Percentiles rank a stretch among this genome's conserved stretches.
These are phyloP conservation scores for Erythrobasidium yunnanense DNA, from an alignment of 768 basidiomycete genomes.

Conservation along the genomic window DNA sequence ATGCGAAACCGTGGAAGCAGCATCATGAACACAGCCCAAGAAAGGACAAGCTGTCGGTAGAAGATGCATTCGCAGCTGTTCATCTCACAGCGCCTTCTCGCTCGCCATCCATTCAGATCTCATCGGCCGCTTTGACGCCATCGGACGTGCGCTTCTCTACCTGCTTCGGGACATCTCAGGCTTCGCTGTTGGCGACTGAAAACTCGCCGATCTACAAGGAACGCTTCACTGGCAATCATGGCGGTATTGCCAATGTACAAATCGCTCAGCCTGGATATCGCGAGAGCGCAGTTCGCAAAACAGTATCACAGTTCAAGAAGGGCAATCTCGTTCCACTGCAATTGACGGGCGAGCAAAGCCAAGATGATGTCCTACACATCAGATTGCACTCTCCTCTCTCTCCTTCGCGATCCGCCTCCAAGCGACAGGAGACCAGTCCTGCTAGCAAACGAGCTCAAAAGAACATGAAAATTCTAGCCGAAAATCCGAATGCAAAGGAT, in stretches of 20 bases:
- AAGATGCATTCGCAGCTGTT: too few species aligned
- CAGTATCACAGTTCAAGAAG: not conserved
- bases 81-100: too few species aligned
- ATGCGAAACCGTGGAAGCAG: too few species aligned
- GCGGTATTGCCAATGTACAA: too few species aligned
- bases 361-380: not conserved
- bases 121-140: not conserved
- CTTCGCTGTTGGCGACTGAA: slow-evolving; percentile 1
- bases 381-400: not conserved
- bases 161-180: not conserved
- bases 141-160: slow-evolving; percentile 9
- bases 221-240: too few species aligned
- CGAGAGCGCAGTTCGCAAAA: not conserved
- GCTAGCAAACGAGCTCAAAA: not conserved
- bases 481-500: slow-evolving; percentile 13
- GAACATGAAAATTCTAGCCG: slow-evolving; percentile 6
- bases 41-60: too few species aligned
- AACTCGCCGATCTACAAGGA: not conserved
- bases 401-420: not conserved
- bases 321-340: not conserved
- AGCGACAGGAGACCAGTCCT: not conserved
- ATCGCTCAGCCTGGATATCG: too few species aligned
- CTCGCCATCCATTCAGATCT: not conserved
- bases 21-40: too few species aligned
- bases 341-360: not conserved